Conservation (phyloP, 2,329 filamentous ascomycete genomes). For the Karstenula rhodostoma region DNA sequence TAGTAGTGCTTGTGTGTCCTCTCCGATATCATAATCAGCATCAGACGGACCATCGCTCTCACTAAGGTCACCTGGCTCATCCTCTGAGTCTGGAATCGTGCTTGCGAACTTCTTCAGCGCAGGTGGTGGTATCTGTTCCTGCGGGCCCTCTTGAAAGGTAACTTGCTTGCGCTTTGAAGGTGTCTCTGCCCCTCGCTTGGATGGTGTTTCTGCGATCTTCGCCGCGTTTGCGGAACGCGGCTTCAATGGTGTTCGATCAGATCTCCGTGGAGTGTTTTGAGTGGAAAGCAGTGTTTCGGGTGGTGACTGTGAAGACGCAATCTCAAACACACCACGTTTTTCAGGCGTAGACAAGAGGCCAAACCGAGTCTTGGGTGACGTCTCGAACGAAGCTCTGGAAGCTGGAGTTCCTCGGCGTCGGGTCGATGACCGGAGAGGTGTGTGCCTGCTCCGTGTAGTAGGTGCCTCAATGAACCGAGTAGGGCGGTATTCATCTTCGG, state of each 20-base stretch:
- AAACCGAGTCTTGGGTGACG: slow-evolving; percentile 31
- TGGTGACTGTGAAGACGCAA: slow-evolving; percentile 48
- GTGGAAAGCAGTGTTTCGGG: slow-evolving; percentile 39
- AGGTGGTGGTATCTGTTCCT: slow-evolving; percentile 24
- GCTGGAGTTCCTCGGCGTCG: not conserved
- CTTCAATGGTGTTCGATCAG: slow-evolving; percentile 25
- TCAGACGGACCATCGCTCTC: slow-evolving; percentile 24
- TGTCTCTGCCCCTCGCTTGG: slow-evolving; percentile 33
- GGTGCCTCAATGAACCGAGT: slow-evolving; percentile 40
- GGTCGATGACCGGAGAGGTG: slow-evolving; percentile 15
- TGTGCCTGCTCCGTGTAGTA: slow-evolving; percentile 21
- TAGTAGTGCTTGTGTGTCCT: slow-evolving; percentile 15
- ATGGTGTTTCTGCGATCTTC: slow-evolving; percentile 32
- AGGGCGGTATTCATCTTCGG: slow-evolving; percentile 37
- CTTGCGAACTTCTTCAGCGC: slow-evolving; percentile 36
- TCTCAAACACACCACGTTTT: slow-evolving; percentile 40
- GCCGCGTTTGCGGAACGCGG: slow-evolving; percentile 22
- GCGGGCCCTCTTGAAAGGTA: slow-evolving; percentile 29
- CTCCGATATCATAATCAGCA: slow-evolving; percentile 10
- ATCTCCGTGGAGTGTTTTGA: slow-evolving; percentile 33
- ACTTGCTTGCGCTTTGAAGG: slow-evolving; percentile 43
- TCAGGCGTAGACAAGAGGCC: slow-evolving; percentile 44
- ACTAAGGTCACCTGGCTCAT: slow-evolving; percentile 36
- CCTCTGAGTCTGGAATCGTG: slow-evolving; percentile 45
- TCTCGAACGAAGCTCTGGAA: not conserved